Base-by-base conservation (phyloP, 192 early-diverging fungal genomes). In the Coemansia sp. region DNA sequence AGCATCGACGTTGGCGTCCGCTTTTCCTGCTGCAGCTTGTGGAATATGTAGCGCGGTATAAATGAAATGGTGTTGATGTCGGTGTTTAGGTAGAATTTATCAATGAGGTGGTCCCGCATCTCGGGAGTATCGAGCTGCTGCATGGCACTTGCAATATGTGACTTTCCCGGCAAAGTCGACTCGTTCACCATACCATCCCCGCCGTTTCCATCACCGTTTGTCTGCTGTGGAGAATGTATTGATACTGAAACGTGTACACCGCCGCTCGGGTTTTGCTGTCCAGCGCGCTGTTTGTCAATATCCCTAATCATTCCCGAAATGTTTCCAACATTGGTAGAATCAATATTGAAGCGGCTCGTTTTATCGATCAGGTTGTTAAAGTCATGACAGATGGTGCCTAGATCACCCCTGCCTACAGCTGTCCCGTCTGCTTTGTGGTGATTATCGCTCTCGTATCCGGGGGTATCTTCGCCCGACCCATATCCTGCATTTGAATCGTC, bases 21-120 rank as follows among this genome's bases (percentile, higher is more conserved):
- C 31, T 37, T 40, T 31, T 72, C 67, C 25, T 31, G 46, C 51
- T 64, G 51, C 29, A 81, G 72, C 16, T 35, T 59, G 29, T 49
- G 49, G 39, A 81, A 76, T 1, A 81, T 63, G 23, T 70, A 51
- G 21, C 74, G 74, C 28, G 79, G 79, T 29, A 81, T 76, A n/a
- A 72, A 67, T 28, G 74, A 64, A 29, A 76, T 66, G 34, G 63
- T 76, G 64, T 66, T 68, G 61, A 73, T 60, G 42, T 76, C 79
- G 9, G 74, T 56, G 51, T 71, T 64, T 37, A 39, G n/a, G 58
- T 72, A 81, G 67, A 81, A 81, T 59, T 58, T 69, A 21, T 76
- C 79, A 25, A 81, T 52, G 40, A 81, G 63, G 9, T 72, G 70
- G 31, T 65, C 57, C 1, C 58, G 66, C 49, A 75, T 48, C 6